A percentile compares a stretch with the other conserved stretches of the same genome.
These are phyloP conservation scores for Ophiocordyceps unilateralis DNA, from an alignment of 2,329 filamentous ascomycete genomes.

Conservation along the genomic window DNA sequence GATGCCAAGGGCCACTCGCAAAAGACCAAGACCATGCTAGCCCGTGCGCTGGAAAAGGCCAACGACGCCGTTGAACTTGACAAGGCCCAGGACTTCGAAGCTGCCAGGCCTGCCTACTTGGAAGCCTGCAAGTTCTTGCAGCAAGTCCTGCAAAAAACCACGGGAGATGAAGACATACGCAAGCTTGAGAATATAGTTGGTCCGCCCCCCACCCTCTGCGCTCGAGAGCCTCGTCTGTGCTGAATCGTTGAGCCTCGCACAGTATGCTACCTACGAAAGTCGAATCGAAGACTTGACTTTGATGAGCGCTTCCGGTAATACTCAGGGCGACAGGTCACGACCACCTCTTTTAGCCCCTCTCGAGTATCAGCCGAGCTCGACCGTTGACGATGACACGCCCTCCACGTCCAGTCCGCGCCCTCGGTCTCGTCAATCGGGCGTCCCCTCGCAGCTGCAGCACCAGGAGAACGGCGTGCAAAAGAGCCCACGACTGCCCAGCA, in stretches of 20 bases:
- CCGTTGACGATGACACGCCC: background rate
- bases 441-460: slow-evolving; percentile 5
- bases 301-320: slow-evolving; percentile 38
- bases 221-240: no score
- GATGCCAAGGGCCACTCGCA: slow-evolving; percentile 45
- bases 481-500: slow-evolving; percentile 9
- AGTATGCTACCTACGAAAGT: slow-evolving; percentile 80
- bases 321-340: slow-evolving; percentile 52
- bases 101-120: slow-evolving; percentile 73
- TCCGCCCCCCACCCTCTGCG: slow-evolving; percentile 6
- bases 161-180: slow-evolving; percentile 68
- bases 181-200: slow-evolving; percentile 89
- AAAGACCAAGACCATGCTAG: slow-evolving; percentile 71
- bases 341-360: slow-evolving; percentile 50
- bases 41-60: slow-evolving; percentile 85
- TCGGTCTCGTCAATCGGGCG: background rate
- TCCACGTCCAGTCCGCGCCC: background rate
- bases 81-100: slow-evolving; percentile 88
- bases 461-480: slow-evolving; percentile 8
- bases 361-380: slow-evolving; percentile 5
- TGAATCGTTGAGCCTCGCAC: background rate
- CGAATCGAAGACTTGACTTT: slow-evolving; percentile 75
- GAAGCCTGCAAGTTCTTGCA: slow-evolving; percentile 82
- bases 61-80: slow-evolving; percentile 91
- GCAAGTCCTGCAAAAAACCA: slow-evolving; percentile 72